Evolutionary conservation across 2,329 filamentous ascomycete genomes (phyloP).

Genomic region (Diaporthe velutina): DNA sequence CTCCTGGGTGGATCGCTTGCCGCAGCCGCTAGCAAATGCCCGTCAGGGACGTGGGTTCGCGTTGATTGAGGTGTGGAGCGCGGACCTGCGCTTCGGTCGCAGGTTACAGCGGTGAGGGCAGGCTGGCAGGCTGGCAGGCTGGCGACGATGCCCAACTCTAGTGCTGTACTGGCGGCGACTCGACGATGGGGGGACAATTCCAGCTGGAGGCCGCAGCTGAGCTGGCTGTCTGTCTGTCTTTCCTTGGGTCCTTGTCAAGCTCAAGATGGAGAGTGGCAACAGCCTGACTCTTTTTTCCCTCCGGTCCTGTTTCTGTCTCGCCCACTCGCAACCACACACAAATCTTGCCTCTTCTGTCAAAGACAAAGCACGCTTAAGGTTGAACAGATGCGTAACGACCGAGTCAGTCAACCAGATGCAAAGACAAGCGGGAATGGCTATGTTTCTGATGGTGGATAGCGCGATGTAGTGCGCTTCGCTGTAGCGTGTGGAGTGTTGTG

Average conservation of each 20-base stretch:
- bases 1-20: conserved; percentile 29
- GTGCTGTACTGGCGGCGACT: neutral
- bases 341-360: neutral
- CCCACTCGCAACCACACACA: neutral
- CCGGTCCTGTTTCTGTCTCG: neutral
- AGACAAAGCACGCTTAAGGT: conserved; percentile 5
- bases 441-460: conserved; percentile 11
- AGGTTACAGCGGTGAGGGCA: conserved; percentile 38
- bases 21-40: conserved; percentile 35
- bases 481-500: neutral
- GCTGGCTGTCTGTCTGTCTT: neutral
- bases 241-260: neutral
- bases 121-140: neutral
- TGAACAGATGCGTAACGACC: neutral
- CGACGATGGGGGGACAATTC: neutral
- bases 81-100: conserved; percentile 31
- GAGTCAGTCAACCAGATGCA: conserved; percentile 8
- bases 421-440: neutral
- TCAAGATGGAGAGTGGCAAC: neutral
- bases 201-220: neutral
- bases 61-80: conserved; percentile 29
- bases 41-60: conserved; percentile 24
- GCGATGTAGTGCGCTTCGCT: neutral
- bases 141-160: conserved; percentile 25
- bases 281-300: neutral